Evolutionary conservation across 306 rosid species (phyloP).

Genomic region (Abrus pulchellus): DNA sequence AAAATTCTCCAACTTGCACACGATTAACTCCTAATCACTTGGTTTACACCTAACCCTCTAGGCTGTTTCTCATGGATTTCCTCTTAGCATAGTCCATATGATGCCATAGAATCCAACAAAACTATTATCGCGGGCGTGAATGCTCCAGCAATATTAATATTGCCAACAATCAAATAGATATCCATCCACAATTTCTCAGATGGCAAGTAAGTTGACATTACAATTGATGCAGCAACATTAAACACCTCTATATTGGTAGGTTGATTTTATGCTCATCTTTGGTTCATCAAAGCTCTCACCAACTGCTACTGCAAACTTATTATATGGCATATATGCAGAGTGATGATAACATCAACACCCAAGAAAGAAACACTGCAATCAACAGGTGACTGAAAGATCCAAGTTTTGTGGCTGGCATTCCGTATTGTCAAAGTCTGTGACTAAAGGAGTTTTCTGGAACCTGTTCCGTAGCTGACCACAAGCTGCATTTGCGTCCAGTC

Average conservation of each 20-base stretch:
- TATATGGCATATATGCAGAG: slow-evolving; percentile 14
- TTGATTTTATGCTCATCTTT: slow-evolving; percentile 39
- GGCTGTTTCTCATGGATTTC: background rate
- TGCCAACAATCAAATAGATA: slow-evolving; percentile 35
- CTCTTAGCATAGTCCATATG: slow-evolving; percentile 1
- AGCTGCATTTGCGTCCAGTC: slow-evolving; percentile 96
- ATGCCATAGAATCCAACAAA: slow-evolving; percentile 41
- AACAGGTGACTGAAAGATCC: slow-evolving; percentile 71
- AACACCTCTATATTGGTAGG: slow-evolving; percentile 19
- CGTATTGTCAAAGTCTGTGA: slow-evolving; percentile 55
- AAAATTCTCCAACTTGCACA: slow-evolving; percentile 11
- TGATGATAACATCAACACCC: slow-evolving; percentile 30
- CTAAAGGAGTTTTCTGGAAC: slow-evolving; percentile 86
- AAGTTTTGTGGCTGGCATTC: slow-evolving; percentile 57
- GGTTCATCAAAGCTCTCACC: slow-evolving; percentile 42
- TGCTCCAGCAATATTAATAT: slow-evolving; percentile 18
- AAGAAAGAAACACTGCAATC: slow-evolving; percentile 42
- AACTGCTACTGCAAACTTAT: slow-evolving; percentile 33
- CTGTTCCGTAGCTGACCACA: slow-evolving; percentile 96
- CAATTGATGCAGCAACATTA: slow-evolving; percentile 37
- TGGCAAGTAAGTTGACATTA: slow-evolving; percentile 6
- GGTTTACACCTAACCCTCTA: background rate
- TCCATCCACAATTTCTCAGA: slow-evolving; percentile 28
- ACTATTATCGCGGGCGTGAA: background rate
- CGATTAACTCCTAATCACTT: slow-evolving; percentile 7